Conservation (phyloP, 1,284 basidiomycete species). For the Lentinus polychrous region DNA sequence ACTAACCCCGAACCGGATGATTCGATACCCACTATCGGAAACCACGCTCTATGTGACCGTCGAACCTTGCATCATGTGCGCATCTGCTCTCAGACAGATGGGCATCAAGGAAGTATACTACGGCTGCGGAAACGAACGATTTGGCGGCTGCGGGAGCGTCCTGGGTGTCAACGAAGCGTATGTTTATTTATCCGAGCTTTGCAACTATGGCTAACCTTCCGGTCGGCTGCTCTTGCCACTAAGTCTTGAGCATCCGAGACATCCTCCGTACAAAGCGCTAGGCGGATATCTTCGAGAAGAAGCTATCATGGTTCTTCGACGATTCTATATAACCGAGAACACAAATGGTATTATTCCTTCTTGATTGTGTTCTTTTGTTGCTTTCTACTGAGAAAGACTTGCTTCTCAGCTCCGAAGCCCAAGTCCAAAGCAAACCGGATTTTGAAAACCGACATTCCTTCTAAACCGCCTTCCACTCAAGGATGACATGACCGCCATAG, state of each 20-base stretch:
- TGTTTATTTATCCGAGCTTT: conserved; percentile 21
- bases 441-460: conserved; percentile 67
- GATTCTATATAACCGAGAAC: conserved; percentile 97
- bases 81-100: conserved; percentile 88
- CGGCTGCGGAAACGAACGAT: conserved; percentile 94
- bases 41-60: conserved; percentile 97
- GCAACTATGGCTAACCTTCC: neutral
- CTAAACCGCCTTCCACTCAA: neutral
- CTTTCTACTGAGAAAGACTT: neutral
- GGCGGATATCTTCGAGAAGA: conserved; percentile 88
- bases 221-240: conserved; percentile 5
- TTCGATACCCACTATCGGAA: conserved; percentile 59
- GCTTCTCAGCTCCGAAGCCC: conserved; percentile 64
- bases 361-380: neutral
- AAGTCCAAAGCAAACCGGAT: conserved; percentile 68
- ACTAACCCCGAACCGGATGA: conserved; percentile 41
- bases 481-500: neutral
- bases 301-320: conserved; percentile 90
- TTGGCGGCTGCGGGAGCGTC: conserved; percentile 96
- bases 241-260: conserved; percentile 61
- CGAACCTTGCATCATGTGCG: conserved; percentile 99
- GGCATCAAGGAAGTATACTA: conserved; percentile 91
- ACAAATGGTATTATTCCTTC: conserved; percentile 58
- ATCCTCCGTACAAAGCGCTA: conserved; percentile 71
- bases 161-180: conserved; percentile 79